Conservation (phyloP, 116 monocot species). For the Thalassia testudinum region DNA sequence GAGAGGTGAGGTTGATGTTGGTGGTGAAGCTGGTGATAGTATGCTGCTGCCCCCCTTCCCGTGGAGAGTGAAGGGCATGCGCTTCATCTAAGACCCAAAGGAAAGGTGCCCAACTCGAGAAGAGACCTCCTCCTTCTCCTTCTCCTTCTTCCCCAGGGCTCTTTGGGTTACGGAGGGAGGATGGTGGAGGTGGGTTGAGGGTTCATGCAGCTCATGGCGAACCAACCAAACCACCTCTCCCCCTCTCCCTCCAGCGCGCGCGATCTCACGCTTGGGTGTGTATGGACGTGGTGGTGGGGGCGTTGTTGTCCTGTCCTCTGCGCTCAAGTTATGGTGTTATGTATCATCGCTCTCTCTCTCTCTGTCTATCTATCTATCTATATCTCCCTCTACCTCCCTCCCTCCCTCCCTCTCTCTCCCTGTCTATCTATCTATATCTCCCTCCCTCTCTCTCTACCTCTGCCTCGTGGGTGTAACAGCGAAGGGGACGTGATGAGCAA, state of each 20-base stretch:
- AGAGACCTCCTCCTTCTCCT: neutral
- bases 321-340: neutral
- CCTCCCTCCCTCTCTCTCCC: neutral
- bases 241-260: neutral
- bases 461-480: conserved; percentile 1
- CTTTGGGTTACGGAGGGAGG: neutral
- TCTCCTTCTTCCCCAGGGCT: neutral
- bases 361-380: neutral
- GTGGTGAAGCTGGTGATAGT: conserved; percentile 5
- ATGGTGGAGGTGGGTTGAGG: no score
- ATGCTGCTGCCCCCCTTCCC: conserved; percentile 27
- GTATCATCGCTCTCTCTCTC: neutral
- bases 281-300: neutral
- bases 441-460: conserved; percentile 1
- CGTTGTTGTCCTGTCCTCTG: neutral
- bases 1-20: no score
- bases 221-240: neutral
- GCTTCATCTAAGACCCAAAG: conserved; percentile 53
- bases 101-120: neutral
- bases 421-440: neutral
- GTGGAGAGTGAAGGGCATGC: conserved; percentile 53
- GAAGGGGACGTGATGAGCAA: neutral
- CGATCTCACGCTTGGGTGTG: neutral
- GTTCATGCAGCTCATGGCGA: neutral
- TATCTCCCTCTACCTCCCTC: neutral